Evolutionary conservation across 2,329 filamentous ascomycete genomes (phyloP).

Genomic region (Pseudogymnoascus sp.): DNA sequence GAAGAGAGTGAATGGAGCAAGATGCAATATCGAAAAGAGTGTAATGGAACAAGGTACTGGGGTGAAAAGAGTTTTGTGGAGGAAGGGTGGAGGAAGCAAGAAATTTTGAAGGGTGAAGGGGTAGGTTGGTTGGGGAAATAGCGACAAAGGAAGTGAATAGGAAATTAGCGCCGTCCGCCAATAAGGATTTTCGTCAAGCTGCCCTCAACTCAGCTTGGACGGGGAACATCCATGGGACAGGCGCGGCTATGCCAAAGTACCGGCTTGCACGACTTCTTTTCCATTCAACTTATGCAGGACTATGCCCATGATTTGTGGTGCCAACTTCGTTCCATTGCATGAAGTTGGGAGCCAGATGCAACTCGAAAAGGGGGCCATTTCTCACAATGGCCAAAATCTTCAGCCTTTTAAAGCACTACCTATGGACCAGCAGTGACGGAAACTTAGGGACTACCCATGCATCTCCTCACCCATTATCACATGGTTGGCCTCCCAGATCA

Average conservation of each 20-base stretch:
- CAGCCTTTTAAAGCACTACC: background rate
- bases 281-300: background rate
- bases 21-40: background rate
- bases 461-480: background rate
- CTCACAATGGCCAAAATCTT: background rate
- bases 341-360: background rate
- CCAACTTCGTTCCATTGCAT: background rate
- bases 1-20: no score
- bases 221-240: background rate
- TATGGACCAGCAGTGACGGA: background rate
- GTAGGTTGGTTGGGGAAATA: background rate
- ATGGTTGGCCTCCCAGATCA: background rate
- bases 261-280: background rate
- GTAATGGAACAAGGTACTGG: no score
- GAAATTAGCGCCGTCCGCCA: background rate
- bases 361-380: background rate
- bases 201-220: background rate
- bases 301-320: background rate
- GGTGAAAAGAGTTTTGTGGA: no score
- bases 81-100: background rate
- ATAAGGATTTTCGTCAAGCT: background rate
- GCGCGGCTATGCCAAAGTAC: background rate
- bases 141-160: background rate
- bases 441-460: background rate
- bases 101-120: background rate